These are phyloP conservation scores for Apiotrichum sp. DNA, from an alignment of 1,284 basidiomycete genomes.

Conservation along the genomic window DNA sequence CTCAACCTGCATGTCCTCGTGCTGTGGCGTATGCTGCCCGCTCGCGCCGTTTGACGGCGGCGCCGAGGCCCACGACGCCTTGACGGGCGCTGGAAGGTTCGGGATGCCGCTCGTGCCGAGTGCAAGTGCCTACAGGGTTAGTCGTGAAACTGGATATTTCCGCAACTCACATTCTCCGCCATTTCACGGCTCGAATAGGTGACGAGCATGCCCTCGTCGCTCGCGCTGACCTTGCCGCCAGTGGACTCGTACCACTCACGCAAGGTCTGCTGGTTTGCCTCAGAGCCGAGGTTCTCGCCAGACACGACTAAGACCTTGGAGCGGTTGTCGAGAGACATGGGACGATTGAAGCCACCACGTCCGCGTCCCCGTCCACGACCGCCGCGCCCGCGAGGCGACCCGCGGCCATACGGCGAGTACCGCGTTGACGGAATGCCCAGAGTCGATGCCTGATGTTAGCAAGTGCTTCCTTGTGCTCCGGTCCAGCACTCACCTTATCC, in stretches of 20 bases:
- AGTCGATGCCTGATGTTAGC: slow-evolving; percentile 26
- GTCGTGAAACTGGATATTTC: neutral
- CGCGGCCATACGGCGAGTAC: slow-evolving; percentile 58
- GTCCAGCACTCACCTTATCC: slow-evolving; percentile 53
- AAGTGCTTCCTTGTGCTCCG: neutral
- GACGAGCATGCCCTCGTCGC: slow-evolving; percentile 22
- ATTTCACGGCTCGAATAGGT: slow-evolving; percentile 38
- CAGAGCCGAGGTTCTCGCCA: slow-evolving; percentile 51
- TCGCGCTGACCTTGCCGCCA: slow-evolving; percentile 25
- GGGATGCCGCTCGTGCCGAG: slow-evolving; percentile 35
- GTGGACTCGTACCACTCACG: slow-evolving; percentile 76
- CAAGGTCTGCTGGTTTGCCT: slow-evolving; percentile 54
- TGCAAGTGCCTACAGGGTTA: slow-evolving; percentile 27
- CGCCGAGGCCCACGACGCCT: slow-evolving; percentile 27
- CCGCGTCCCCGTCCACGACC: slow-evolving; percentile 54
- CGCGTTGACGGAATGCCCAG: slow-evolving; percentile 37
- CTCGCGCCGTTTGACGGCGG: neutral
- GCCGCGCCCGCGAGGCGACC: slow-evolving; percentile 56
- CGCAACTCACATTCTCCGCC: slow-evolving; percentile 41
- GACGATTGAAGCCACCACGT: slow-evolving; percentile 53
- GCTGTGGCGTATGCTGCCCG: neutral
- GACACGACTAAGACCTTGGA: slow-evolving; percentile 73
- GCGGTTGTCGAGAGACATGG: slow-evolving; percentile 83
- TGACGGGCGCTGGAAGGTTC: slow-evolving; percentile 19
- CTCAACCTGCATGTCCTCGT: neutral